Percentiles rank a stretch among this genome's conserved stretches.
Evolutionary conservation across 371 early-diverging fungal genomes (phyloP).

Genomic region (Circinella minor): DNA sequence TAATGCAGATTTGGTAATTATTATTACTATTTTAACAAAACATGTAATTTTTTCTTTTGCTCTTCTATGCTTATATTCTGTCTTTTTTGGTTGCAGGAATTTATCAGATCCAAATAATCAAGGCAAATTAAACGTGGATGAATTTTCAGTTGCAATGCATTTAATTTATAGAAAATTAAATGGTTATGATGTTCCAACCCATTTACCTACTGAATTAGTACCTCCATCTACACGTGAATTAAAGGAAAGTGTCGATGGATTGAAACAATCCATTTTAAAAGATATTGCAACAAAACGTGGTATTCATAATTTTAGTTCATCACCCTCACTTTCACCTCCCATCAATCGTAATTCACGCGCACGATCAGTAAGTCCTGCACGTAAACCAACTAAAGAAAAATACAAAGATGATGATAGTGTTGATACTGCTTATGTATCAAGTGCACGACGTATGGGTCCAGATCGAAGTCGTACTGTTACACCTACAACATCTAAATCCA

Average conservation of each 20-base stretch:
- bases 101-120: slow-evolving; percentile 84
- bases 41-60: no score
- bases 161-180: slow-evolving; percentile 81
- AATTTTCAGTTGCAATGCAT: slow-evolving; percentile 96
- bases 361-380: slow-evolving; percentile 31
- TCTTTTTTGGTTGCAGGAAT: slow-evolving; percentile 51
- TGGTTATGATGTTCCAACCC: slow-evolving; percentile 79
- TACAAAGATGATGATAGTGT: slow-evolving; percentile 38
- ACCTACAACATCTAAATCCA: slow-evolving; percentile 27
- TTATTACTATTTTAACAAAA: neutral
- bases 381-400: slow-evolving; percentile 23
- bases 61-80: no score
- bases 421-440: slow-evolving; percentile 65
- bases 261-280: slow-evolving; percentile 60
- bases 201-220: slow-evolving; percentile 80
- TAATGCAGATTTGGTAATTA: slow-evolving; percentile 82
- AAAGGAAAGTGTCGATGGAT: slow-evolving; percentile 56
- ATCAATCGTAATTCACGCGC: slow-evolving; percentile 16
- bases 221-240: slow-evolving; percentile 79
- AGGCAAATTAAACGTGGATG: slow-evolving; percentile 89
- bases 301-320: slow-evolving; percentile 43
- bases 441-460: slow-evolving; percentile 61
- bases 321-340: slow-evolving; percentile 32
- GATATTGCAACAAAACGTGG: slow-evolving; percentile 50
- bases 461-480: slow-evolving; percentile 43